Conservation (phyloP, 352 stramenopile genomes). For the Phytophthora melonis region DNA sequence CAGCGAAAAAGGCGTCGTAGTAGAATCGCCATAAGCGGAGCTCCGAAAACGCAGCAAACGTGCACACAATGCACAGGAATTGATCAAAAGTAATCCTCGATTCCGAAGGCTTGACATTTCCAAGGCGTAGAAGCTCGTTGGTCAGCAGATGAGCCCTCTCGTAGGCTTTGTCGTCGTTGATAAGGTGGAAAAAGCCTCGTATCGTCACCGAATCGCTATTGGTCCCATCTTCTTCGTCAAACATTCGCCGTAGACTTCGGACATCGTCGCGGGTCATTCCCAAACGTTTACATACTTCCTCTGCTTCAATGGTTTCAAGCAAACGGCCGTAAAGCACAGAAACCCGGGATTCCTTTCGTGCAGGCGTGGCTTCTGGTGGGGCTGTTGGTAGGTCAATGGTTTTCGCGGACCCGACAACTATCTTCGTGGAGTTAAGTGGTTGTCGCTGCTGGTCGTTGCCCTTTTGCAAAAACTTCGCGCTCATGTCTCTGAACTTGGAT, state of each 20-base stretch:
- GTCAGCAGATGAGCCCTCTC: conserved; percentile 51
- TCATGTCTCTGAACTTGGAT: conserved; percentile 1
- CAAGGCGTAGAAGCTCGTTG: conserved; percentile 37
- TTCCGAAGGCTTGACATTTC: conserved; percentile 13
- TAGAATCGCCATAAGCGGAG: conserved; percentile 57
- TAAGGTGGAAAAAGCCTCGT: conserved; percentile 53
- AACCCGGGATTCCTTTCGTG: not conserved
- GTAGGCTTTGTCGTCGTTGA: conserved; percentile 29
- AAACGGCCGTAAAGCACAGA: conserved; percentile 1
- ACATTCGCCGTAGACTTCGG: conserved; percentile 30
- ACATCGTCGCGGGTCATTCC: conserved; percentile 40
- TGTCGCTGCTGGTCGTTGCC: not conserved
- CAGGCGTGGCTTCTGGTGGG: not conserved
- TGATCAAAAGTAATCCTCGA: conserved; percentile 55
- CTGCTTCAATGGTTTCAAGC: conserved; percentile 31
- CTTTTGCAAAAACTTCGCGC: not conserved
- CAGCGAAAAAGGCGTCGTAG: conserved; percentile 45
- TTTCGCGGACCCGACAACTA: conserved; percentile 4
- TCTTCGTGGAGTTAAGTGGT: conserved; percentile 1
- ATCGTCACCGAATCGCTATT: conserved; percentile 42
- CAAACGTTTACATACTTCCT: conserved; percentile 32
- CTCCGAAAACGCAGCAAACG: conserved; percentile 54
- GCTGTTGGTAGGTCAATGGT: not conserved
- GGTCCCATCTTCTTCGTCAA: conserved; percentile 40
- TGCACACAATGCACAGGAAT: conserved; percentile 48